phyloP scores from a whole-genome alignment of 78 protist species.

The Dictyostelium capitatum region DNA sequence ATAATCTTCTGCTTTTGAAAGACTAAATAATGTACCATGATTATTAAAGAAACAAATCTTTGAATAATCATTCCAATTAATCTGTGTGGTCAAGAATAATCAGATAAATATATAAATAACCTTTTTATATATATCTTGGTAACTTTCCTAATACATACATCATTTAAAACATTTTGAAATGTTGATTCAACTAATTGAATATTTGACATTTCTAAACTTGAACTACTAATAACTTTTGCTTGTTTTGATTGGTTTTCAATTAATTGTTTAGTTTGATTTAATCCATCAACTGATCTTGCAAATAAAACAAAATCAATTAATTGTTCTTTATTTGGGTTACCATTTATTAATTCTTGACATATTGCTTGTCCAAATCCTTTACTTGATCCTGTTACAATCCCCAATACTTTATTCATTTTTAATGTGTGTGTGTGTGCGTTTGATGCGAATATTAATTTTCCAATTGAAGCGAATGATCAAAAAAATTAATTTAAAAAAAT shows the following conservation, averaged over 20 bases:
- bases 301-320: constrained; percentile 37
- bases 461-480: too few relatives aligned
- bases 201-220: constrained; percentile 4
- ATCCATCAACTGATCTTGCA: constrained; percentile 33
- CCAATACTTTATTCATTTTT: constrained; percentile 30
- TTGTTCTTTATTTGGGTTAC: neutral
- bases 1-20: neutral
- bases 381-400: constrained; percentile 39
- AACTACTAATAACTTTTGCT: neutral
- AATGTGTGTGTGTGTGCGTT: neutral
- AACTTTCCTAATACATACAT: neutral
- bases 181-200: neutral
- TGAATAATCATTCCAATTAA: constrained; percentile 10
- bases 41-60: constrained; percentile 8
- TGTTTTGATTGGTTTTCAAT: constrained; percentile 2
- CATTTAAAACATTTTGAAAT: constrained; percentile 1
- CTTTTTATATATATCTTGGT: too few relatives aligned
- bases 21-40: constrained; percentile 22
- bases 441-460: too few relatives aligned
- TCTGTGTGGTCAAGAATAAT: too few relatives aligned
- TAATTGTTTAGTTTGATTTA: constrained; percentile 5
- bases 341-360: constrained; percentile 13
- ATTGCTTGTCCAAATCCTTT: constrained; percentile 61
- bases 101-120: too few relatives aligned
- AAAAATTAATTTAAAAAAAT: neutral